phyloP scores from a whole-genome alignment of 495 filamentous ascomycete genomes.

The Aspergillus conjunctus region DNA sequence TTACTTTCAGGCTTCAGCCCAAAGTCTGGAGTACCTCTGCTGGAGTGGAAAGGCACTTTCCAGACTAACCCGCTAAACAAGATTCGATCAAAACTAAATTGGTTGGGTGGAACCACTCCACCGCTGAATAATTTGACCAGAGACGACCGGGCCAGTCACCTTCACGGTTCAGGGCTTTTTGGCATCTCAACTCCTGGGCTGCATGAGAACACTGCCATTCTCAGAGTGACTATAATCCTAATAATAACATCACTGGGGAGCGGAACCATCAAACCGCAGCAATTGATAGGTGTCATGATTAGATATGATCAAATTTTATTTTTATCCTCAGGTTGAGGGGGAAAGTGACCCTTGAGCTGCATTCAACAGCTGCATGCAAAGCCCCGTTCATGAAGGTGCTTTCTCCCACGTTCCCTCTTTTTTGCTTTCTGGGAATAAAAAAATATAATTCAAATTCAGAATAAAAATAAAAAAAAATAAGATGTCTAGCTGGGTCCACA shows the following conservation, averaged over 20 bases:
- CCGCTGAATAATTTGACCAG: not conserved
- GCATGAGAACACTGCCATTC: constrained; percentile 12
- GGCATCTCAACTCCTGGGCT: not conserved
- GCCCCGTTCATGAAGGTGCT: not conserved
- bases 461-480: not conserved
- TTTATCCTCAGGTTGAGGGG: constrained; percentile 4
- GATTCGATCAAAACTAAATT: constrained; percentile 9
- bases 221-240: constrained; percentile 4
- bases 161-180: constrained; percentile 2
- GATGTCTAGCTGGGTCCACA: not conserved
- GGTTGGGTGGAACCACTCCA: not conserved
- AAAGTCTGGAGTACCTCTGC: not conserved
- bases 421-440: not conserved
- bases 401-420: not conserved
- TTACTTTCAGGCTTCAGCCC: not conserved
- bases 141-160: not conserved
- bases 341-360: not conserved
- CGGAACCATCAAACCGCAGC: not conserved
- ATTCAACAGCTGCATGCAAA: not conserved
- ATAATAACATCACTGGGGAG: constrained; percentile 2
- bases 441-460: no score
- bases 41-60: not conserved
- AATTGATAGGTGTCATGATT: not conserved
- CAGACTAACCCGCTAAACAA: not conserved
- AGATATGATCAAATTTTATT: constrained; percentile 5